These are phyloP conservation scores for Aspergillus pseudoterreus DNA, from an alignment of 2,329 filamentous ascomycete species.

Conservation along the genomic window DNA sequence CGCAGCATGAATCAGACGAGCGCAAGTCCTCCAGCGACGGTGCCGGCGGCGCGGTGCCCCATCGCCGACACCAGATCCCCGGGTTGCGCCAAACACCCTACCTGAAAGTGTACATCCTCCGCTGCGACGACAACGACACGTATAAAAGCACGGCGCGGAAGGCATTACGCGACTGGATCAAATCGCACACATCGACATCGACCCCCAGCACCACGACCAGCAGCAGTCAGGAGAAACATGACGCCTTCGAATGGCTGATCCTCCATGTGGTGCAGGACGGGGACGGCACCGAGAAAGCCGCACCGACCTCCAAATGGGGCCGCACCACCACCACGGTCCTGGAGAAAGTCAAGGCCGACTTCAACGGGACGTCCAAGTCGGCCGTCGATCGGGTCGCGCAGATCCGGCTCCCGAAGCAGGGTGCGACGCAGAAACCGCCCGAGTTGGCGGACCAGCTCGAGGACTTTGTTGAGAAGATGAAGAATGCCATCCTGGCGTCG, in stretches of 20 bases:
- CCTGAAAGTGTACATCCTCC: slow-evolving; percentile 80
- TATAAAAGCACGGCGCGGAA: slow-evolving; percentile 80
- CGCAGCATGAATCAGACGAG: slow-evolving; percentile 43
- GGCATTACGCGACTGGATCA: slow-evolving; percentile 87
- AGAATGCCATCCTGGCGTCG: slow-evolving; percentile 78
- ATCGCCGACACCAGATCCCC: slow-evolving; percentile 86
- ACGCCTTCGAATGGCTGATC: slow-evolving; percentile 94
- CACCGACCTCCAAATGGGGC: slow-evolving; percentile 69
- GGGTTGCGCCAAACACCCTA: slow-evolving; percentile 91
- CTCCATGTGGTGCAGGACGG: slow-evolving; percentile 89
- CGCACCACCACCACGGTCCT: slow-evolving; percentile 75
- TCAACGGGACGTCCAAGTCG: slow-evolving; percentile 73
- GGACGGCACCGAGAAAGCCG: slow-evolving; percentile 61
- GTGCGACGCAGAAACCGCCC: slow-evolving; percentile 60
- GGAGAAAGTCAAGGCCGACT: slow-evolving; percentile 86
- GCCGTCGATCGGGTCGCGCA: slow-evolving; percentile 77
- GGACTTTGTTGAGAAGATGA: slow-evolving; percentile 81
- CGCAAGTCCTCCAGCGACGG: slow-evolving; percentile 36
- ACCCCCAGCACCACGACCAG: slow-evolving; percentile 46
- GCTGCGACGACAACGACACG: slow-evolving; percentile 92
- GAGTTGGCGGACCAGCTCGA: slow-evolving; percentile 80
- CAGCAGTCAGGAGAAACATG: slow-evolving; percentile 82
- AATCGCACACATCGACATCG: slow-evolving; percentile 63
- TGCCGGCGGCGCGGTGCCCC: slow-evolving; percentile 32
- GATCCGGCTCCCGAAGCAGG: slow-evolving; percentile 64